A percentile compares a stretch with the other conserved stretches of the same genome.
These are phyloP conservation scores for Gentiana straminea DNA, from an alignment of 257 asterid genomes.

Conservation along the genomic window DNA sequence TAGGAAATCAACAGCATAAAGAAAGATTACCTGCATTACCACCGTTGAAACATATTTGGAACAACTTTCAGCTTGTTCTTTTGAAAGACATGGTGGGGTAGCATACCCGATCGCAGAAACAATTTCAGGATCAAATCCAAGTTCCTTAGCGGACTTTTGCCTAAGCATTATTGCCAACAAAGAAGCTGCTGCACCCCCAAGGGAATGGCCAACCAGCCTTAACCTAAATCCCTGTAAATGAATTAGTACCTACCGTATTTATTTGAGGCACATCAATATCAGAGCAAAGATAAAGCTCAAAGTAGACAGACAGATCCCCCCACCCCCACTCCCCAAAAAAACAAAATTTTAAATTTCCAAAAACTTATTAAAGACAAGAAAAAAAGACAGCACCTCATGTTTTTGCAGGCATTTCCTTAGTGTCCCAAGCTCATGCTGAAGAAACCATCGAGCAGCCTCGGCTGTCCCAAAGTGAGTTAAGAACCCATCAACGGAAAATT, in stretches of 20 bases:
- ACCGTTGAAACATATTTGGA: conserved; percentile 70
- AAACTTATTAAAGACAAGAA: not conserved
- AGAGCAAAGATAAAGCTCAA: too few species aligned
- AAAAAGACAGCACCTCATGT: conserved; percentile 50
- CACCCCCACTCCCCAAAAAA: too few species aligned
- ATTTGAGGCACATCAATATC: too few species aligned
- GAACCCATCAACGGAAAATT: conserved; percentile 65
- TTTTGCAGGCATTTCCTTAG: conserved; percentile 58
- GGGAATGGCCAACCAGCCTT: conserved; percentile 98
- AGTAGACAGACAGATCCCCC: too few species aligned
- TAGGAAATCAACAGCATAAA: conserved; percentile 1
- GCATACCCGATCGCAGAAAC: conserved; percentile 76
- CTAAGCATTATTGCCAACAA: conserved; percentile 90
- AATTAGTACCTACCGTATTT: conserved; percentile 24
- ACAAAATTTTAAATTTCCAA: not conserved
- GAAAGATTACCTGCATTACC: conserved; percentile 68
- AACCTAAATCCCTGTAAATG: conserved; percentile 92
- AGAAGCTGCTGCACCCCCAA: conserved; percentile 89
- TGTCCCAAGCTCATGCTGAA: conserved; percentile 57
- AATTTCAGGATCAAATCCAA: conserved; percentile 79
- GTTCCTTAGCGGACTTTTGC: conserved; percentile 50
- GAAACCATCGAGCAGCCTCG: conserved; percentile 96
- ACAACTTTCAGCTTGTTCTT: conserved; percentile 86
- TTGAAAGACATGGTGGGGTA: conserved; percentile 91
- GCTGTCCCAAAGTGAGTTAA: conserved; percentile 87